phyloP scores from a whole-genome alignment of 1,284 basidiomycete species.

The Xerocomus nothofagi region DNA sequence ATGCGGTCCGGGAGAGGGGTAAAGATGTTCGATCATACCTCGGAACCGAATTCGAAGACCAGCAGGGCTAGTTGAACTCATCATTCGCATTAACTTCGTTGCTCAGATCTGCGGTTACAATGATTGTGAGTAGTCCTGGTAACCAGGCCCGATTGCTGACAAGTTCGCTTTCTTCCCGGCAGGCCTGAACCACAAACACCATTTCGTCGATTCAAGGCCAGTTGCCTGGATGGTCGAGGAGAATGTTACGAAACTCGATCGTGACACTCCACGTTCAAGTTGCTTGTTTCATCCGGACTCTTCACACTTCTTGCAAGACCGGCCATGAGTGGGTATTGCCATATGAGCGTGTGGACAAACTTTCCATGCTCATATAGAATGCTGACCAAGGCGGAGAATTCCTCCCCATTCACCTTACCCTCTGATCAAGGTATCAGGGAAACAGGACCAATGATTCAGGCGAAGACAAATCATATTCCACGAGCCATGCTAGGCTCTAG shows the following conservation, averaged over 20 bases:
- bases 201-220: neutral
- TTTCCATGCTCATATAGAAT: conserved; percentile 2
- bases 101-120: too few species aligned
- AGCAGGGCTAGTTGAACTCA: neutral
- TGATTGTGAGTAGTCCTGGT: too few species aligned
- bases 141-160: too few species aligned
- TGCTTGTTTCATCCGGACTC: conserved; percentile 1
- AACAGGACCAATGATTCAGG: conserved; percentile 1
- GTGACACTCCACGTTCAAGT: too few species aligned
- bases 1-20: neutral
- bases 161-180: neutral
- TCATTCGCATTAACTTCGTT: too few species aligned
- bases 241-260: neutral
- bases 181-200: neutral
- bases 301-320: neutral
- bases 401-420: neutral
- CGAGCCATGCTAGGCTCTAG: conserved; percentile 29
- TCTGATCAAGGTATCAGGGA: neutral
- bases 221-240: neutral
- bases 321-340: too few species aligned
- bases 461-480: conserved; percentile 6
- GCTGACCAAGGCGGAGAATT: neutral
- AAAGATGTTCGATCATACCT: neutral
- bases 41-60: too few species aligned
- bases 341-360: conserved; percentile 4